Conservation (phyloP, 1,139 yeast genomes). For the Yamadazyma atlantica region DNA sequence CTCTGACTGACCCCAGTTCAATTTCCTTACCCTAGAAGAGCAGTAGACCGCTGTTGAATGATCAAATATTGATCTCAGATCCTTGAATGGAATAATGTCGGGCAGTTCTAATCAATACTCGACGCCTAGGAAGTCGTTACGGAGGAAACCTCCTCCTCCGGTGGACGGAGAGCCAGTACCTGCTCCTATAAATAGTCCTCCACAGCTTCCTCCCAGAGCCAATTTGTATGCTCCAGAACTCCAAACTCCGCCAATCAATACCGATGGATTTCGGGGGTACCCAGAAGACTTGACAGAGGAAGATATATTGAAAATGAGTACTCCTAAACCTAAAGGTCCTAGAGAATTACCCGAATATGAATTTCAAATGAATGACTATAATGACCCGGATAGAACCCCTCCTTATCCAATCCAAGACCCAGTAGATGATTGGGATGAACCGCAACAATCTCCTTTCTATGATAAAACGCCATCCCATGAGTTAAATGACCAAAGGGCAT, state of each 20-base stretch:
- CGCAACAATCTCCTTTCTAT: no score
- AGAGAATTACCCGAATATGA: conserved; percentile 39
- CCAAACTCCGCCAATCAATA: conserved; percentile 2
- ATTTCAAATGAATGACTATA: neutral
- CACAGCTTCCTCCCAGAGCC: conserved; percentile 4
- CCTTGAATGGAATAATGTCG: neutral
- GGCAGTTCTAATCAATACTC: neutral
- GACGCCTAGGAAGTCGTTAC: conserved; percentile 19
- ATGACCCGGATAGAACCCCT: conserved; percentile 5
- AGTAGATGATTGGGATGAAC: conserved; percentile 6
- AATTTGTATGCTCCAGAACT: no score
- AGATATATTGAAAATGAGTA: conserved; percentile 19
- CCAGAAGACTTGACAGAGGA: conserved; percentile 9
- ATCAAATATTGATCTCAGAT: neutral
- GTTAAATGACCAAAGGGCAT: no score
- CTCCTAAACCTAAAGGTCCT: conserved; percentile 47
- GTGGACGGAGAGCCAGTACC: no score
- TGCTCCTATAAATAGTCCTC: conserved; percentile 19
- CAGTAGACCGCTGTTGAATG: neutral
- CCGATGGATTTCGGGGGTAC: neutral
- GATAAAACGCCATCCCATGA: no score
- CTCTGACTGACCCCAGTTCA: no score
- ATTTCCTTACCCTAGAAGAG: no score
- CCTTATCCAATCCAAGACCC: conserved; percentile 19
- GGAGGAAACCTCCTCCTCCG: conserved; percentile 38